Conservation (phyloP, 2,329 filamentous ascomycete genomes). For the Xylariaceae sp. region DNA sequence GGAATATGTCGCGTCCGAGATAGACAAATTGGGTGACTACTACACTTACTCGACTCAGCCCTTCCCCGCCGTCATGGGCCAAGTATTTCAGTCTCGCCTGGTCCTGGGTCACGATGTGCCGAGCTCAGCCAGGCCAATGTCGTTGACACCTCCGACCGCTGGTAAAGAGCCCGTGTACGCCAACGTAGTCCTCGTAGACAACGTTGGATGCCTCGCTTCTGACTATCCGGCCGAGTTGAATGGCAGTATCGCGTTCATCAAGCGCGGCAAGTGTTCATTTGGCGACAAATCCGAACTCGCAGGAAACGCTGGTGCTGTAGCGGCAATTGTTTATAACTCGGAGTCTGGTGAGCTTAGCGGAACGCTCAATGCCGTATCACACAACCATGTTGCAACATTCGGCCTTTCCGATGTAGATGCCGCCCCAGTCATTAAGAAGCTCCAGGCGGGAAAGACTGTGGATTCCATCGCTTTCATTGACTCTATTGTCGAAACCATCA, state of each 20-base stretch:
- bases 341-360: slow-evolving; percentile 59
- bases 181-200: slow-evolving; percentile 55
- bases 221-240: slow-evolving; percentile 59
- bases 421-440: slow-evolving; percentile 48
- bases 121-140: slow-evolving; percentile 52
- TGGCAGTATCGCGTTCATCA: slow-evolving; percentile 67
- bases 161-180: slow-evolving; percentile 56
- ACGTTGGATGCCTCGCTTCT: slow-evolving; percentile 58
- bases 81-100: slow-evolving; percentile 55
- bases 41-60: slow-evolving; percentile 60
- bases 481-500: slow-evolving; percentile 49
- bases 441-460: slow-evolving; percentile 48
- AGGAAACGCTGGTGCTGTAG: slow-evolving; percentile 64
- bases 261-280: slow-evolving; percentile 67
- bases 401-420: slow-evolving; percentile 61
- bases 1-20: slow-evolving; percentile 55
- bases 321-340: slow-evolving; percentile 72
- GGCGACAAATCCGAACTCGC: slow-evolving; percentile 66
- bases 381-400: slow-evolving; percentile 63
- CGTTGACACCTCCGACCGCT: slow-evolving; percentile 63
- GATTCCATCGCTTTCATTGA: slow-evolving; percentile 58
- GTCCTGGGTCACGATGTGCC: slow-evolving; percentile 51
- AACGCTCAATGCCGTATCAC: slow-evolving; percentile 60
- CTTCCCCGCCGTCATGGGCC: slow-evolving; percentile 59
- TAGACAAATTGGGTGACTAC: slow-evolving; percentile 55